Base-by-base conservation (phyloP, 495 filamentous ascomycete genomes). In the Aspergillus campestris region DNA sequence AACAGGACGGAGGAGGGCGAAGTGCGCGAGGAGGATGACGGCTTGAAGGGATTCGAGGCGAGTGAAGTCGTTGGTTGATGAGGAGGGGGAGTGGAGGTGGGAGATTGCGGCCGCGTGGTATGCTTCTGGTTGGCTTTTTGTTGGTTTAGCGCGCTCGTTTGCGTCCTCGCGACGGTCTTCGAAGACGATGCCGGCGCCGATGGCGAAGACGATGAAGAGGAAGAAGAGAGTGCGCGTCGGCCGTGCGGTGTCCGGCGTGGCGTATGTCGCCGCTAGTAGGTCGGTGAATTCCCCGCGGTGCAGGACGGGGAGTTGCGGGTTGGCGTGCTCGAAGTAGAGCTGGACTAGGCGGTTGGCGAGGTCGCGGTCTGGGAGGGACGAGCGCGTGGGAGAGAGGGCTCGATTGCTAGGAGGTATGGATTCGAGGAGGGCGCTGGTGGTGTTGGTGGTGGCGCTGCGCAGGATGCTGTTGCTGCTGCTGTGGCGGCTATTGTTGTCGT, bases 141-240 rank as follows among this genome's bases (percentile, higher is more conserved):
- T 59, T 27, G 61, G 49, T 12, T 73, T 68, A 24, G 18, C 18
- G 18, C 18, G 18, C 18, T 24, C 18, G 18, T 24, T 24, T 1
- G 18, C 2, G 2, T 24, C 18, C 18, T 1, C 18, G 5, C 13
- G 13, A 15, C 13, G 9, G 42, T 76, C 81, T 37, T 81, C 84
- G 51, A 94, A 76, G 51, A 94, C 89, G 52, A 94, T 91, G 1
- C 88, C 90, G 10, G 86, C 83, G 7, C 89, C 89, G 51, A 95
- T 95, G 5, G 90, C 90, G 67, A 89, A 95, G n/a, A 95, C 90
- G 61, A 95, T 95, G 63, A 94, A 92, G 40, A 95, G 74, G 65
- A 89, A 77, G 59, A 95, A 95, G 11, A 88, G 76, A 63, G 91
- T 87, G 37, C 84, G 75, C 18, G 1, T 1, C 18, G 3, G 89